Base-by-base conservation (phyloP, 1,139 yeast genomes). In the Hanseniaspora sp. region DNA sequence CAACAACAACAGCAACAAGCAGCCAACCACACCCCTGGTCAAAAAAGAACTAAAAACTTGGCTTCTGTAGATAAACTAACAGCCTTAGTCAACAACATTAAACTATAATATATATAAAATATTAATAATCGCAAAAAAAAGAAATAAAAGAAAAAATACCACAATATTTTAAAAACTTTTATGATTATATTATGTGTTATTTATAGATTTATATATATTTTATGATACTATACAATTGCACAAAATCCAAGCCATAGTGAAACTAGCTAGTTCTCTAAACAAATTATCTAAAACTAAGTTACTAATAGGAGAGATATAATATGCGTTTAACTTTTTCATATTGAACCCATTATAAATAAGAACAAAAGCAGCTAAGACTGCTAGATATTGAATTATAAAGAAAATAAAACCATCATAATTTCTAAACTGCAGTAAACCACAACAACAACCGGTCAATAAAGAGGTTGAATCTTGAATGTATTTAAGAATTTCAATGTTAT, bases 11-110 rank as follows among this genome's bases (percentile, higher is more conserved):
- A 34, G 29, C 34, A 34, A 35, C 34, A 15, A n/a, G 23, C 35
- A 17, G 37, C 17, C 15, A 46, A 37, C n/a, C 40, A 44, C 18
- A 42, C 12, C 28, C n/a, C 29, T 9, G 45, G 40, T n/a, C 39
- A 37, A n/a, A 54, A 48, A 46, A 54, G 46, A 42, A 65, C 65
- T 42, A 87, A 88, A 70, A 95, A 87, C 66, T 73, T 87, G 61
- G 95, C 92, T 4, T 82, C 92, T 56, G 92, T 86, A 58, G 95
- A 86, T 66, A 83, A 85, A 67, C 75, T 86, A 72, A 80, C 80
- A 57, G 61, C 67, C 2, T 58, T 68, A 48, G 68, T 68, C 15
- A 45, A 40, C 18, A 53, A 53, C 29, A 44, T 41, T n/a, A 44
- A 47, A 38, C 13, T 46, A 33, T 52, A 41, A 39, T 29, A 17